Base-by-base conservation (phyloP, 805 yeast species). In the Saturnispora quitensis region DNA sequence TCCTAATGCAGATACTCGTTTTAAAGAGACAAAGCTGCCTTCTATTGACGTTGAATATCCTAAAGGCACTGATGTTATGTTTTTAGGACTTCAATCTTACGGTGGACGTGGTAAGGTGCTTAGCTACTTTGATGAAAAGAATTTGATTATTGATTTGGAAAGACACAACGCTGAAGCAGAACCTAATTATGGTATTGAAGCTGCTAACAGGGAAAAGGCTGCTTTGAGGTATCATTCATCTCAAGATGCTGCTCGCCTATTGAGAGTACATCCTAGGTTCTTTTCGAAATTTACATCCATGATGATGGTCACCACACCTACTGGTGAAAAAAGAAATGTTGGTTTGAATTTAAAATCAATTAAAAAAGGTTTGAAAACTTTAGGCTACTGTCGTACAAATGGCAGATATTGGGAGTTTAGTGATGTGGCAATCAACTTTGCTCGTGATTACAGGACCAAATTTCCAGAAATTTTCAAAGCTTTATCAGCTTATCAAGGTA, bases 321-420 rank as follows among this genome's bases (percentile, higher is more conserved):
- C 71, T 34, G 76, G 76, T 22, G 77, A 71, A 56, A 75, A 76
- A 56, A 61, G 74, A 9, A 85, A 90, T 62, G 72, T 93, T 60
- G 98, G 98, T 20, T 72, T 93, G 56, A 86, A 84, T 52, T 73
- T 93, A 65, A 90, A 90, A 68, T 86, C 83, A 67, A 96, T 90
- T 57, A 78, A 79, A 22, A 78, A 80, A 54, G 80, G 89, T 58
- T 77, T 79, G 60, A 91, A 91, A 67, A 98, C 88, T 3, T 73
- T 90, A 56, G 99, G 98, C 4, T 91, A 81, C 69, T 81, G 97
- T 1, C 77, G 82, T 53, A 81, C 82, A 61, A 72, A 68, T 42
- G 76, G 72, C 25, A 73, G 74, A 48, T 82, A 81, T 22, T 93
- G 99, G 99, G 89, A 82, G 59, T 93, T 73, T 66, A 86, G 95